These are phyloP conservation scores for Penicillium sp. DNA, from an alignment of 2,329 filamentous ascomycete species.

Conservation along the genomic window DNA sequence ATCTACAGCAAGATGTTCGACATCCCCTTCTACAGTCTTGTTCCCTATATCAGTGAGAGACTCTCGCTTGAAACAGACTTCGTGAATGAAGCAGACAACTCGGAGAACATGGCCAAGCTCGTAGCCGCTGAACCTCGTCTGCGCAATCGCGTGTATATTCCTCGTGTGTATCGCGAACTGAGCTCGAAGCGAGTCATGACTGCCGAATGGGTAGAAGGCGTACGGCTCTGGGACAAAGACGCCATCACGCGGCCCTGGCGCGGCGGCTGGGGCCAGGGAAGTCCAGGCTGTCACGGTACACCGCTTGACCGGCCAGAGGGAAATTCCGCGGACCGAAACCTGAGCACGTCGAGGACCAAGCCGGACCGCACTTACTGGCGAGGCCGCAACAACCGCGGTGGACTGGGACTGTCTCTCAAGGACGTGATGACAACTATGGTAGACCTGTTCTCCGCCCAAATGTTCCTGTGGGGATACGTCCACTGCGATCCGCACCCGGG, in stretches of 20 bases:
- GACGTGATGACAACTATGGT: constrained; percentile 97
- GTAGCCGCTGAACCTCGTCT: constrained; percentile 74
- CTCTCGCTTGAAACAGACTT: constrained; percentile 93
- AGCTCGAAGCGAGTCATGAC: constrained; percentile 83
- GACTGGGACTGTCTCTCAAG: constrained; percentile 75
- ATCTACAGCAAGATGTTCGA: constrained; percentile 87
- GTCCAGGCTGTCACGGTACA: constrained; percentile 70
- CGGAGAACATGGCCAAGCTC: constrained; percentile 75
- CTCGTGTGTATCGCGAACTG: constrained; percentile 76
- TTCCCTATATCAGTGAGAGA: constrained; percentile 92
- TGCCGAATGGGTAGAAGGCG: constrained; percentile 96
- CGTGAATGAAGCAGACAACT: constrained; percentile 83
- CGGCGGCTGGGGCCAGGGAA: constrained; percentile 71
- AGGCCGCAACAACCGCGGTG: constrained; percentile 68
- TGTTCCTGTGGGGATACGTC: constrained; percentile 94
- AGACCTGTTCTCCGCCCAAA: constrained; percentile 93
- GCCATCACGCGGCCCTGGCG: constrained; percentile 74
- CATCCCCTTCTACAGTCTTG: constrained; percentile 84
- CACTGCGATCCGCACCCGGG: constrained; percentile 97
- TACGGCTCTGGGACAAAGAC: constrained; percentile 88
- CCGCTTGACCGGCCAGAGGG: constrained; percentile 55
- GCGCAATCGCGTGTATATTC: constrained; percentile 80
- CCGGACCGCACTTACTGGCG: constrained; percentile 77
- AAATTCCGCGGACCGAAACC: constrained; percentile 37
- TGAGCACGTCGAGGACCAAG: constrained; percentile 60